These are phyloP conservation scores for Chimonanthus salicifolius DNA, from an alignment of 164 flowering plant species.

Conservation along the genomic window DNA sequence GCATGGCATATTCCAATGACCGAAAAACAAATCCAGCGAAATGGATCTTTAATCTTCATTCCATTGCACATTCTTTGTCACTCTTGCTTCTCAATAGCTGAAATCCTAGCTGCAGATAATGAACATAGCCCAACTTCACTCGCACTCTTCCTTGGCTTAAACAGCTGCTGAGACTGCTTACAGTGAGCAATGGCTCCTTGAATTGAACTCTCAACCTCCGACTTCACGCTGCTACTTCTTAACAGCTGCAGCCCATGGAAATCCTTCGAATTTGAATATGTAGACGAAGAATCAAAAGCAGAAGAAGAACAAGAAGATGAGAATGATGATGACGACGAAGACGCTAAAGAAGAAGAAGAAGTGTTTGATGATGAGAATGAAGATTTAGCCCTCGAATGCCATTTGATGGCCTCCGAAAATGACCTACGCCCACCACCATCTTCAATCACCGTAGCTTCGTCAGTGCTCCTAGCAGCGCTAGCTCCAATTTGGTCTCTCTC, in stretches of 20 bases:
- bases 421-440: slow-evolving; percentile 37
- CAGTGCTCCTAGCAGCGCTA: slow-evolving; percentile 14
- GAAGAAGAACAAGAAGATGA: slow-evolving; percentile 10
- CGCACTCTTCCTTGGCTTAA: slow-evolving; percentile 31
- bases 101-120: slow-evolving; percentile 32
- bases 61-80: slow-evolving; percentile 42
- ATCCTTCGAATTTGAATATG: slow-evolving; percentile 31
- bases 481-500: slow-evolving; percentile 21
- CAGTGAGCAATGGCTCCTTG: slow-evolving; percentile 41
- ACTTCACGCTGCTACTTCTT: slow-evolving; percentile 45
- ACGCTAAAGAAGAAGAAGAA: neutral
- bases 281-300: slow-evolving; percentile 29
- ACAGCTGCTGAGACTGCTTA: slow-evolving; percentile 49
- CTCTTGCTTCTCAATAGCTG: slow-evolving; percentile 35
- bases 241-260: slow-evolving; percentile 28
- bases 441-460: slow-evolving; percentile 32
- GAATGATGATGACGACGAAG: neutral
- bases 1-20: slow-evolving; percentile 4
- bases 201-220: slow-evolving; percentile 32
- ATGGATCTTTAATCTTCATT: slow-evolving; percentile 13
- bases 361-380: slow-evolving; percentile 4
- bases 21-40: slow-evolving; percentile 5
- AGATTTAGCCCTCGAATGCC: slow-evolving; percentile 33
- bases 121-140: slow-evolving; percentile 47
- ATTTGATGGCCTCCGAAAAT: slow-evolving; percentile 53